A percentile compares a stretch with the other conserved stretches of the same genome.
Conservation (phyloP, 1,284 basidiomycete species). For the Cryptococcus sp. region DNA sequence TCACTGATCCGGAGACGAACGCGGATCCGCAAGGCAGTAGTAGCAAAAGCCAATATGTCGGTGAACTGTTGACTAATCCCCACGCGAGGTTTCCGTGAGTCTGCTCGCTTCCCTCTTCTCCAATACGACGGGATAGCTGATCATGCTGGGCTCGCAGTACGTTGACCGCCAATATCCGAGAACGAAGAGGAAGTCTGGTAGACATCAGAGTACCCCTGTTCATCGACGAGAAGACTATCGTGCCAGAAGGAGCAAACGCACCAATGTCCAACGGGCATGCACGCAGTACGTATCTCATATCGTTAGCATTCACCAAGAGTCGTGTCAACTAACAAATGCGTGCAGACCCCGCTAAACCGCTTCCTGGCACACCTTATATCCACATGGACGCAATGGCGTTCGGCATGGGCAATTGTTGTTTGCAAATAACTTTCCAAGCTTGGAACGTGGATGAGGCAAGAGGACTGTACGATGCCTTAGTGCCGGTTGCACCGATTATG, state of each 20-base stretch:
- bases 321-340: too few relatives aligned
- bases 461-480: conserved; percentile 88
- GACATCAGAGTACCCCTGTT: conserved; percentile 94
- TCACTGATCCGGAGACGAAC: conserved; percentile 85
- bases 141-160: conserved; percentile 61
- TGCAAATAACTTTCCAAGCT: conserved; percentile 97
- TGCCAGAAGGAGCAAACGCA: conserved; percentile 32
- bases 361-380: conserved; percentile 65
- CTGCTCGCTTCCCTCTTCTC: not conserved
- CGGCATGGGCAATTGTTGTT: conserved; percentile 98
- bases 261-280: conserved; percentile 29
- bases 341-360: conserved; percentile 50
- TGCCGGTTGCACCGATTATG: conserved; percentile 93
- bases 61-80: conserved; percentile 93
- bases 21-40: conserved; percentile 77
- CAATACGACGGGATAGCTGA: not conserved
- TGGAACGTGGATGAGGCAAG: conserved; percentile 90
- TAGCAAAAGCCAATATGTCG: conserved; percentile 80
- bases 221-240: conserved; percentile 74
- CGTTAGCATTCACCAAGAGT: too few relatives aligned
- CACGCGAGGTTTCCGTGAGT: conserved; percentile 95
- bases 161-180: conserved; percentile 91
- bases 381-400: conserved; percentile 99
- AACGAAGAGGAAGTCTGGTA: conserved; percentile 87
- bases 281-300: too few relatives aligned